Conservation (phyloP, 2,329 filamentous ascomycete species). For the Alternaria viburni region DNA sequence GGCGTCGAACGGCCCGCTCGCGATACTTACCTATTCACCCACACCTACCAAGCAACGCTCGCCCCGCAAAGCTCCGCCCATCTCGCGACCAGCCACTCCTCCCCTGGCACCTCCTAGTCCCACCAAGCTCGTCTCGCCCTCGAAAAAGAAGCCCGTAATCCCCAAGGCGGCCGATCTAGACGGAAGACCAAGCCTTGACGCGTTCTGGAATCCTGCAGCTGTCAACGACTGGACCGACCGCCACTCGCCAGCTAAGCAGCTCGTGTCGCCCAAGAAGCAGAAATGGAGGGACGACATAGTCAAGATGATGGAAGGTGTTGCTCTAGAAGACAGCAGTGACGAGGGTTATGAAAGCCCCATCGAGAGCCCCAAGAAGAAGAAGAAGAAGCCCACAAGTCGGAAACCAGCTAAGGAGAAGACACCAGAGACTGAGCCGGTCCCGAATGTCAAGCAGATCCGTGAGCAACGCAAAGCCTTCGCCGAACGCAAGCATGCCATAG, state of each 20-base stretch:
- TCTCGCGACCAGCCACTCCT: conserved; percentile 41
- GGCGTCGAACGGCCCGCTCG: conserved; percentile 29
- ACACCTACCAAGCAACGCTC: conserved; percentile 43
- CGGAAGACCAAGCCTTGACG: conserved; percentile 44
- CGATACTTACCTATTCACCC: conserved; percentile 44
- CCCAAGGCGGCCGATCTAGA: conserved; percentile 35
- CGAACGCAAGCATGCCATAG: conserved; percentile 66
- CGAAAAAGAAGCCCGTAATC: conserved; percentile 42
- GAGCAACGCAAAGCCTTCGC: conserved; percentile 64
- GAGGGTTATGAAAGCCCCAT: conserved; percentile 27
- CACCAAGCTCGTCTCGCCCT: conserved; percentile 45
- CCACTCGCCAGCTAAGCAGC: conserved; percentile 44
- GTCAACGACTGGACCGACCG: conserved; percentile 48
- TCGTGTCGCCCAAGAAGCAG: conserved; percentile 45
- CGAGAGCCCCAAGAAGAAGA: conserved; percentile 29
- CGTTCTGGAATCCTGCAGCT: conserved; percentile 46
- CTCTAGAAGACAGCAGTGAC: conserved; percentile 33
- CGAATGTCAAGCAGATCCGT: conserved; percentile 30
- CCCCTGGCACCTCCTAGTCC: conserved; percentile 35
- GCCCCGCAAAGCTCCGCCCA: conserved; percentile 42
- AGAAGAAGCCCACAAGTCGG: conserved; percentile 23
- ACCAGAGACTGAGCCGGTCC: not conserved
- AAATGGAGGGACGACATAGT: conserved; percentile 40
- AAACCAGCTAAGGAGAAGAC: conserved; percentile 18
- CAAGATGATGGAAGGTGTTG: conserved; percentile 34